A percentile compares a stretch with the other conserved stretches of the same genome.
Conservation (phyloP, 768 basidiomycete genomes). For the Amanita exitialis region DNA sequence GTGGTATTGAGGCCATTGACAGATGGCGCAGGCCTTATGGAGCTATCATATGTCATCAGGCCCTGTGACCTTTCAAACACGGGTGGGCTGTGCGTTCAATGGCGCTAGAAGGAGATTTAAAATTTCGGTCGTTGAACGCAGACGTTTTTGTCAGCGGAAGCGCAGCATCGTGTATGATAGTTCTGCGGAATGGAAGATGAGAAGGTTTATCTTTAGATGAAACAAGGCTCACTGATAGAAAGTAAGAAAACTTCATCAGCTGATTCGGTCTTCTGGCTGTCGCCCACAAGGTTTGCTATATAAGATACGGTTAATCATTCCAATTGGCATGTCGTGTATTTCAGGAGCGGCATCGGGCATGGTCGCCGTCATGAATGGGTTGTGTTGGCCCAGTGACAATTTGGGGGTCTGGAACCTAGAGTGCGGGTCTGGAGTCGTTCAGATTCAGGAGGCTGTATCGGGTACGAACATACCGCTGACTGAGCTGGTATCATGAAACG, state of each 20-base stretch:
- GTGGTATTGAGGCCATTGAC: neutral
- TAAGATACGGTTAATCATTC: slow-evolving; percentile 67
- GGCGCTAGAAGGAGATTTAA: neutral
- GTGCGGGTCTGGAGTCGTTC: slow-evolving; percentile 1
- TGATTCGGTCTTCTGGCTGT: neutral
- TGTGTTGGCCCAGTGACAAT: slow-evolving; percentile 3
- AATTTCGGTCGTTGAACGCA: neutral
- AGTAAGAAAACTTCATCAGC: neutral
- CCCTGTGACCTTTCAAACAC: slow-evolving; percentile 1
- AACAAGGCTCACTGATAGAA: neutral
- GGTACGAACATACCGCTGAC: slow-evolving; percentile 42
- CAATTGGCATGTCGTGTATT: slow-evolving; percentile 76
- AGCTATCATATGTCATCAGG: slow-evolving; percentile 1
- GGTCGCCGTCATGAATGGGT: slow-evolving; percentile 42
- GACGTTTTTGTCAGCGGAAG: neutral
- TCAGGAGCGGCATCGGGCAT: slow-evolving; percentile 43
- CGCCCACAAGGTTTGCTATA: slow-evolving; percentile 22
- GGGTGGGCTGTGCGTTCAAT: neutral
- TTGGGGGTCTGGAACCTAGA: neutral
- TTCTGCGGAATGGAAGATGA: neutral
- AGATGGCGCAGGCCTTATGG: slow-evolving; percentile 1
- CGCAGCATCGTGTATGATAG: neutral
- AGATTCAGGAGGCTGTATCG: slow-evolving; percentile 9
- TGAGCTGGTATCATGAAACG: slow-evolving; percentile 56
- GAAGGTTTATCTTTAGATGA: neutral